These are phyloP conservation scores for Phytopythium aichiense DNA, from an alignment of 352 stramenopile genomes.

Conservation along the genomic window DNA sequence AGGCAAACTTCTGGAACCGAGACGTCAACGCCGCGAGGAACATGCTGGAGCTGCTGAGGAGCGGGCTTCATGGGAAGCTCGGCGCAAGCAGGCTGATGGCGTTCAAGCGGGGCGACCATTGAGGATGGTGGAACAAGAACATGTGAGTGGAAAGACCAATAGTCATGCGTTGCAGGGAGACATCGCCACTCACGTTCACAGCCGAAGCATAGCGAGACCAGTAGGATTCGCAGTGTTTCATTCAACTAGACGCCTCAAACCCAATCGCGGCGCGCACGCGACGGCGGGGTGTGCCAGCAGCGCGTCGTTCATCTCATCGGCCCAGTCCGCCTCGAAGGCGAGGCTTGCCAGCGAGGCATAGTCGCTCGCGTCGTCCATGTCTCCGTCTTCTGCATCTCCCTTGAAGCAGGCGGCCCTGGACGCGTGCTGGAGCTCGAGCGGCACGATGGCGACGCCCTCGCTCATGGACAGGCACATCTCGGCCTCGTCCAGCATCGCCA, in stretches of 20 bases:
- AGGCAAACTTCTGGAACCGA: too few species aligned
- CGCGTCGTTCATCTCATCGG: constrained; percentile 24
- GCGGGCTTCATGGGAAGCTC: too few species aligned
- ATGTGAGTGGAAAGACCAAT: too few species aligned
- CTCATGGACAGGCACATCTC: not conserved
- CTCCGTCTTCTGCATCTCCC: constrained; percentile 12
- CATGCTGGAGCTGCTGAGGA: too few species aligned
- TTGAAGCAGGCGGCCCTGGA: constrained; percentile 9
- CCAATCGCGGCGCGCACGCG: not conserved
- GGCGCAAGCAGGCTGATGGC: too few species aligned
- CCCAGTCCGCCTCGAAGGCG: constrained; percentile 82
- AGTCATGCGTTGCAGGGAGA: too few species aligned
- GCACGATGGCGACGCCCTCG: constrained; percentile 18
- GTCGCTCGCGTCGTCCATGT: constrained; percentile 12
- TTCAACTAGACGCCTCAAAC: not conserved
- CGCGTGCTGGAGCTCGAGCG: constrained; percentile 51
- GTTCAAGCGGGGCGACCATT: too few species aligned
- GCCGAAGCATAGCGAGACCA: too few species aligned
- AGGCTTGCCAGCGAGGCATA: constrained; percentile 55
- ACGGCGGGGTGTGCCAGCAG: constrained; percentile 7
- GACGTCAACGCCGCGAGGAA: too few species aligned
- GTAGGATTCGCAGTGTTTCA: too few species aligned
- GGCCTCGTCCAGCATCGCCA: not conserved
- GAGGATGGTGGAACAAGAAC: too few species aligned
- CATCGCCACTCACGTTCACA: too few species aligned